Conservation (phyloP, 129 eudicot species). For the Escallonia herrerae region DNA sequence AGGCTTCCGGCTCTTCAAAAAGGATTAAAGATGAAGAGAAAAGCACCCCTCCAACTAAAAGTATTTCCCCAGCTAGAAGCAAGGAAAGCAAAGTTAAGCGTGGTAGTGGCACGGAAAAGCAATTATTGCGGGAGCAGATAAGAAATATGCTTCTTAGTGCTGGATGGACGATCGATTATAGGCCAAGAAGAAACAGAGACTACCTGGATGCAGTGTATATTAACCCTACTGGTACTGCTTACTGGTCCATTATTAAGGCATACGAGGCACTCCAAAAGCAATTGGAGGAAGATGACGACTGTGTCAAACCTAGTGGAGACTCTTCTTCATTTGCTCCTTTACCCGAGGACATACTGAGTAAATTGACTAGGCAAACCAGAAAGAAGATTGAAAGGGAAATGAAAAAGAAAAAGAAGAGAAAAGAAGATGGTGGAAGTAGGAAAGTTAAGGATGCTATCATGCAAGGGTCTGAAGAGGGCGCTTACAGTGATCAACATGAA, state of each 20-base stretch:
- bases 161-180: conserved; percentile 95
- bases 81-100: conserved; percentile 75
- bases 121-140: conserved; percentile 69
- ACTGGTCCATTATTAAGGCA: conserved; percentile 94
- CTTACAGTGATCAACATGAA: conserved; percentile 35
- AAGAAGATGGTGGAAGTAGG: conserved; percentile 37
- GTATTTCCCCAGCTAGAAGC: conserved; percentile 29
- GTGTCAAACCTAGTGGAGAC: conserved; percentile 33
- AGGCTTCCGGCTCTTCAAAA: conserved; percentile 32
- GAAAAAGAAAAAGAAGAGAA: conserved; percentile 67
- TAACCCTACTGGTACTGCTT: conserved; percentile 87
- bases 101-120: conserved; percentile 93
- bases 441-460: conserved; percentile 28
- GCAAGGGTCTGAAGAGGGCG: conserved; percentile 31
- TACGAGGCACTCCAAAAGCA: conserved; percentile 92
- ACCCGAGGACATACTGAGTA: conserved; percentile 68
- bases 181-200: conserved; percentile 92
- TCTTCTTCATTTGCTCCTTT: conserved; percentile 52
- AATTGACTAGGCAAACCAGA: conserved; percentile 83
- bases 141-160: conserved; percentile 78
- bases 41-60: conserved; percentile 31
- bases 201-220: conserved; percentile 95
- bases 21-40: conserved; percentile 35
- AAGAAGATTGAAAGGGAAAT: conserved; percentile 79
- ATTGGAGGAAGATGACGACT: conserved; percentile 43